Evolutionary conservation across 192 early-diverging fungal genomes (phyloP), one percentile per base, ranked within the genome.

Genomic region (Geosiphon pyriformis): DNA sequence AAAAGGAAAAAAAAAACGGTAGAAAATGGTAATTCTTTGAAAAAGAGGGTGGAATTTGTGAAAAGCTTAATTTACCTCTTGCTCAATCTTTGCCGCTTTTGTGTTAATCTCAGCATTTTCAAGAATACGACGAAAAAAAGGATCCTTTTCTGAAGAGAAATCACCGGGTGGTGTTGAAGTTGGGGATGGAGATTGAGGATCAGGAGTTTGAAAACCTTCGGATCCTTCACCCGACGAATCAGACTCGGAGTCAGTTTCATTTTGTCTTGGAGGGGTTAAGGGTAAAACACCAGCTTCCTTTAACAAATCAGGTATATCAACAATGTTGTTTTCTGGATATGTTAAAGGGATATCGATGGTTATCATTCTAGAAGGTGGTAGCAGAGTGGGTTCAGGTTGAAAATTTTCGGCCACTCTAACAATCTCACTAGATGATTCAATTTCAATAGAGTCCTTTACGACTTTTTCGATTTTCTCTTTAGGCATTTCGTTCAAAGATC

Each of bases 261-360:
- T 18, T 8, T 59, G 17, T 34, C 26, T 26, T 34, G 15, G 27
- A 31, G 56, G 56, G 6, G 29, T 59, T 26, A 30, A 8, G 18
- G 29, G 56, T 12, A 17, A 15, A 10, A 59, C 17, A 31, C 56
- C 56, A 33, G 27, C 56, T 22, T 59, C 56, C 2, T 34, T 29
- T 25, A 25, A 22, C 33, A 59, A 22, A 2, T 59, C 56, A 18
- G 56, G 56, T 31, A 59, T 31, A 32, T 59, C 8, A 31, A 59
- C 22, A 2, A 59, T 34, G 26, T 59, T 59, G 56, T 59, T 59
- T 3, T 59, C 56, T 18, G 56, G 29, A 17, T 59, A 26, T 22
- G 10, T 12, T 33, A 59, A 2, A 0, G 22, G 26, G 15, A 59
- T 26, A 22, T 59, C 29, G 12, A 59, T 29, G 26, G 20, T 59